Evolutionary conservation across 2,329 filamentous ascomycete genomes (phyloP).

Genomic region (Zalaria sp.): DNA sequence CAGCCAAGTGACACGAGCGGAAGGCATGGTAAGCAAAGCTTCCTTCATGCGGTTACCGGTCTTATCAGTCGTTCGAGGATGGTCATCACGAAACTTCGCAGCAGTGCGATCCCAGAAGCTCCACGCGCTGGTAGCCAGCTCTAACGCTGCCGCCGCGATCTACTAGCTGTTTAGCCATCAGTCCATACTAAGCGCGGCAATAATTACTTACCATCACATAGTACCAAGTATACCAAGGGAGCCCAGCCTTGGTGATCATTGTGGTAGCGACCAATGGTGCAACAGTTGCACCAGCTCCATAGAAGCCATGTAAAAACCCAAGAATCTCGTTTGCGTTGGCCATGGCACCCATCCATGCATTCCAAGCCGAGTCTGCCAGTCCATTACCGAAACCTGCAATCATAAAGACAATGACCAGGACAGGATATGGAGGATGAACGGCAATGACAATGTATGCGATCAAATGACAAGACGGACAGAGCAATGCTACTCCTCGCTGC

Average conservation of each 20-base stretch:
- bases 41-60: constrained; percentile 37
- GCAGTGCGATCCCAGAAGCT: constrained; percentile 54
- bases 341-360: constrained; percentile 57
- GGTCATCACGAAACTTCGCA: constrained; percentile 38
- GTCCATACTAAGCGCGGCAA: background rate
- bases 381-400: constrained; percentile 61
- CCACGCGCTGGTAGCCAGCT: constrained; percentile 35
- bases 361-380: constrained; percentile 48
- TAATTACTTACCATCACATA: constrained; percentile 58
- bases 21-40: constrained; percentile 30
- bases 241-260: constrained; percentile 49
- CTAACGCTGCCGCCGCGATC: constrained; percentile 42
- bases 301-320: constrained; percentile 58
- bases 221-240: constrained; percentile 62
- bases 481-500: constrained; percentile 55
- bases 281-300: constrained; percentile 57
- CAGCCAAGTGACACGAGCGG: constrained; percentile 54
- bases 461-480: constrained; percentile 49
- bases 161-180: constrained; percentile 5
- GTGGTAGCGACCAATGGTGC: constrained; percentile 57
- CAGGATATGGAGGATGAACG: constrained; percentile 55
- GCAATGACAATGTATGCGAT: constrained; percentile 50
- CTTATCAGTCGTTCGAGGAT: constrained; percentile 28
- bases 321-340: constrained; percentile 58
- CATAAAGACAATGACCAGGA: constrained; percentile 49